phyloP scores from a whole-genome alignment of 768 basidiomycete genomes.

The Crepidotus variabilis region DNA sequence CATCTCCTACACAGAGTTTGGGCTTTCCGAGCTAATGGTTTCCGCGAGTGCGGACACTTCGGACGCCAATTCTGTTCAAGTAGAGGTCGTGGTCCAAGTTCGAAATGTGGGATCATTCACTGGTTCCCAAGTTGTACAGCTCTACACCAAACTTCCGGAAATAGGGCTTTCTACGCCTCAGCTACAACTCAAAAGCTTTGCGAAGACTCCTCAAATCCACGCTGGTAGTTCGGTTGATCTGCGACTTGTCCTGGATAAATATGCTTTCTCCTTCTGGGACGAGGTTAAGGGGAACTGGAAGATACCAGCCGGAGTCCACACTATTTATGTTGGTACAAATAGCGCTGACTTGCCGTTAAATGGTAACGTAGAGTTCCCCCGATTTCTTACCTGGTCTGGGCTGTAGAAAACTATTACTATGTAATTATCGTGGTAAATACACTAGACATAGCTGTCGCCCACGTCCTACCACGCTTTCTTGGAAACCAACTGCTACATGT shows the following conservation, averaged over 20 bases:
- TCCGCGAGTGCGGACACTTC: conserved; percentile 17
- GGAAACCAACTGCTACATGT: not conserved
- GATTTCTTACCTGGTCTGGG: conserved; percentile 26
- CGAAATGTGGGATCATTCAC: conserved; percentile 48
- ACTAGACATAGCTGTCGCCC: too few relatives aligned
- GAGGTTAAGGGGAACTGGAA: conserved; percentile 40
- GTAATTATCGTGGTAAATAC: not conserved
- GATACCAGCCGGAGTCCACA: conserved; percentile 47
- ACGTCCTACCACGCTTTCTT: not conserved
- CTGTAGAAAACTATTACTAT: conserved; percentile 13
- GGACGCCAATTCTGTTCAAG: conserved; percentile 22
- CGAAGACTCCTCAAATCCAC: conserved; percentile 49
- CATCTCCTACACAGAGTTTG: conserved; percentile 73
- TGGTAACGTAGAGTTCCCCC: conserved; percentile 18
- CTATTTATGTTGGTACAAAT: conserved; percentile 41
- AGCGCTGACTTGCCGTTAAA: conserved; percentile 25
- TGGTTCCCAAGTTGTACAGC: conserved; percentile 65
- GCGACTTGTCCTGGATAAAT: conserved; percentile 53
- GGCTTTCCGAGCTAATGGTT: conserved; percentile 43
- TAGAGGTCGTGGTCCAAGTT: conserved; percentile 44
- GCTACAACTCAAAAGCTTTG: conserved; percentile 63
- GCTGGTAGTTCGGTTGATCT: conserved; percentile 41
- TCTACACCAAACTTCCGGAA: conserved; percentile 56
- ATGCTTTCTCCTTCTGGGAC: conserved; percentile 68
- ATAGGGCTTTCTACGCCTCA: conserved; percentile 50